A percentile compares a stretch with the other conserved stretches of the same genome.
Conservation (phyloP, 306 rosid genomes). For the Styphnolobium japonicum region DNA sequence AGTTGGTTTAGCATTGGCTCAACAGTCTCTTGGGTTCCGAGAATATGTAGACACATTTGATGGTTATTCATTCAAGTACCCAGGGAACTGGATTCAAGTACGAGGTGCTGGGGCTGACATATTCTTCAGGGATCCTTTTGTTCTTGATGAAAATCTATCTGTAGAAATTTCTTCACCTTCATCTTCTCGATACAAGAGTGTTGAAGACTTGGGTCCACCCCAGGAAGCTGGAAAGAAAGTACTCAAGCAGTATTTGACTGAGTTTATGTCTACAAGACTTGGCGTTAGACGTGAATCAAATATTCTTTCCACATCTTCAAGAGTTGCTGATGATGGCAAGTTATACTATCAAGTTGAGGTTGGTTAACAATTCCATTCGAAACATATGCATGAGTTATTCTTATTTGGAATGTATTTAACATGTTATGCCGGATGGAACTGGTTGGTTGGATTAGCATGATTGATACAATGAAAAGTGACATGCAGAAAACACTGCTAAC, state of each 20-base stretch:
- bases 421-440: neutral
- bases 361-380: conserved; percentile 13
- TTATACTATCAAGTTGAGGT: conserved; percentile 93
- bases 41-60: conserved; percentile 86
- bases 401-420: neutral
- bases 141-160: conserved; percentile 88
- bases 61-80: conserved; percentile 84
- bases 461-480: neutral
- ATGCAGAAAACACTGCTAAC: neutral
- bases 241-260: conserved; percentile 77
- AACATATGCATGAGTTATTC: neutral
- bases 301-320: conserved; percentile 66
- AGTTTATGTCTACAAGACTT: conserved; percentile 89
- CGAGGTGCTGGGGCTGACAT: conserved; percentile 94
- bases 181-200: conserved; percentile 77
- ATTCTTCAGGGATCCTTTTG: conserved; percentile 87
- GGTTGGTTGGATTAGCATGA: neutral
- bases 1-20: conserved; percentile 45
- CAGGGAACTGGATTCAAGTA: conserved; percentile 86
- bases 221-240: conserved; percentile 79
- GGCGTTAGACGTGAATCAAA: conserved; percentile 86
- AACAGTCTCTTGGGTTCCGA: conserved; percentile 45
- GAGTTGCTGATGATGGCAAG: conserved; percentile 82
- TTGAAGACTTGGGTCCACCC: conserved; percentile 82
- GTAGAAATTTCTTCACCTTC: conserved; percentile 91